Conservation (phyloP, 768 basidiomycete genomes). For the Serpula lacrymans region DNA sequence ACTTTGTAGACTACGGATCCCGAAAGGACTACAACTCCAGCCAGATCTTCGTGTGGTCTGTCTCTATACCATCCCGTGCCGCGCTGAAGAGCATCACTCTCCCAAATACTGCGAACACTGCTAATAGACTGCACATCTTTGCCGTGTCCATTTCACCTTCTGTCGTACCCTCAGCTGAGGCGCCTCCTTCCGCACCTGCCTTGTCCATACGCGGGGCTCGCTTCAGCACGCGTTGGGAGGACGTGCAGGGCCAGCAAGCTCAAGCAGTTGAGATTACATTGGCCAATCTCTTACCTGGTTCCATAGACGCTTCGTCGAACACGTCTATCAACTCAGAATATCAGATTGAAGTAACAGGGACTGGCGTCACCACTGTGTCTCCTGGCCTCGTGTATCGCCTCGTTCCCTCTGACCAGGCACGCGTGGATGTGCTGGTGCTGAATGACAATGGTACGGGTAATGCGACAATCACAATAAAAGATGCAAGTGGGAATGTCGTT, state of each 20-base stretch:
- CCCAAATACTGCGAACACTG: conserved; percentile 24
- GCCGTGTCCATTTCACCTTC: conserved; percentile 40
- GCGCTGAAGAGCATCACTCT: conserved; percentile 42
- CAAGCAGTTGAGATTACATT: conserved; percentile 52
- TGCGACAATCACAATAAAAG: conserved; percentile 31
- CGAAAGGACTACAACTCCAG: conserved; percentile 39
- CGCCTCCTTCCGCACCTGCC: conserved; percentile 16
- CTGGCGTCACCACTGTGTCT: conserved; percentile 39
- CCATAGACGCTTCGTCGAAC: conserved; percentile 14
- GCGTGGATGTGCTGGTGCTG: conserved; percentile 45
- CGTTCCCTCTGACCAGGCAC: conserved; percentile 47
- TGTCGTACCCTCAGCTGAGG: conserved; percentile 19
- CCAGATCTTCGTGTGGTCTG: conserved; percentile 44
- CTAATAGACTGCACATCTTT: conserved; percentile 42
- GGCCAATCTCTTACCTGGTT: conserved; percentile 45
- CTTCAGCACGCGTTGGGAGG: conserved; percentile 47
- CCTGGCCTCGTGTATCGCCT: conserved; percentile 43
- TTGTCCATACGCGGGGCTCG: conserved; percentile 41
- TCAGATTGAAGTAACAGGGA: conserved; percentile 34
- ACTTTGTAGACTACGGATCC: conserved; percentile 34
- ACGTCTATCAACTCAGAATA: conserved; percentile 33
- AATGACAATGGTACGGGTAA: conserved; percentile 27
- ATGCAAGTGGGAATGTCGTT: conserved; percentile 31
- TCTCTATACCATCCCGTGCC: conserved; percentile 38
- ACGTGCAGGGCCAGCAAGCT: conserved; percentile 32